Evolutionary conservation across 371 early-diverging fungal genomes (phyloP).

Genomic region (Circinella umbellata): DNA sequence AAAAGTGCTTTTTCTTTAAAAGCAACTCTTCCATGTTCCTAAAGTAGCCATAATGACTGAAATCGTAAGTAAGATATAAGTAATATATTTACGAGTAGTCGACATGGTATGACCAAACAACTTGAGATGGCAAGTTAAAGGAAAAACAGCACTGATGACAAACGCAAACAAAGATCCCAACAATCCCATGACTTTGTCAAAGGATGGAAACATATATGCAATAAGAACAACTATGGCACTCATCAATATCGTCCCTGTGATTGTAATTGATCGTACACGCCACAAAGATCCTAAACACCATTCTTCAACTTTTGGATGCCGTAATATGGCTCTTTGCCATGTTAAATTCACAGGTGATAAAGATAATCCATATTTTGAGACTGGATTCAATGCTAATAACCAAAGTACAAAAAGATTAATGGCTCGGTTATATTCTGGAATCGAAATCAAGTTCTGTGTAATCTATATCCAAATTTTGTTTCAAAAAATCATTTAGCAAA

Average conservation of each 20-base stretch:
- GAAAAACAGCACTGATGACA: conserved; percentile 67
- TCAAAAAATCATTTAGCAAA: too few species aligned
- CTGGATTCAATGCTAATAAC: conserved; percentile 71
- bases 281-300: conserved; percentile 31
- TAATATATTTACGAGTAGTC: conserved; percentile 15
- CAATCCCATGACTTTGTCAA: conserved; percentile 71
- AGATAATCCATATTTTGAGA: conserved; percentile 74
- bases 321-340: conserved; percentile 53
- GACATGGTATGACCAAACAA: conserved; percentile 36
- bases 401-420: conserved; percentile 63
- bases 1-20: background rate
- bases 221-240: conserved; percentile 50
- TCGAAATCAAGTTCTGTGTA: conserved; percentile 67
- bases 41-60: conserved; percentile 29
- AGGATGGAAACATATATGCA: conserved; percentile 63
- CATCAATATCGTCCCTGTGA: conserved; percentile 34
- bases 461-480: too few species aligned
- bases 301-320: conserved; percentile 25
- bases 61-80: conserved; percentile 22
- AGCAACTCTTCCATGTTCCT: conserved; percentile 40
- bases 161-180: conserved; percentile 72
- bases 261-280: conserved; percentile 29
- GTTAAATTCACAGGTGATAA: conserved; percentile 64
- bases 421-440: conserved; percentile 57
- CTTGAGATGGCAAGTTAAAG: conserved; percentile 52